Evolutionary conservation across 2,329 filamentous ascomycete species (phyloP).

Genomic region (Proliferodiscus dingleyae): DNA sequence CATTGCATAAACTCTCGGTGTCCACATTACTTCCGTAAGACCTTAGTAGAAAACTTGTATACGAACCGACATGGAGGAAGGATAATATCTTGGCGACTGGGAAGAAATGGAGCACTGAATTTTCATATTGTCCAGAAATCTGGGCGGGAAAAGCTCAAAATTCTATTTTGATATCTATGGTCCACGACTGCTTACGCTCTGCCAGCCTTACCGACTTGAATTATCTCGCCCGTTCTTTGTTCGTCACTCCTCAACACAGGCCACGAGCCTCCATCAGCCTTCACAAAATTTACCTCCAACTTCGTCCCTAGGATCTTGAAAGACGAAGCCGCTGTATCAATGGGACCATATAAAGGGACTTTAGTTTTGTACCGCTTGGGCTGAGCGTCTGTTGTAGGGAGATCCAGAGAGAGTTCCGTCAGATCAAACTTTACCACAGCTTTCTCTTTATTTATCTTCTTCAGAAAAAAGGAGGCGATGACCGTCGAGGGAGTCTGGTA

Average conservation of each 20-base stretch:
- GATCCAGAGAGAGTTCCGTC: constrained; percentile 65
- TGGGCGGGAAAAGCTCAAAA: no score
- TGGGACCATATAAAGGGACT: constrained; percentile 70
- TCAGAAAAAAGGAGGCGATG: constrained; percentile 89
- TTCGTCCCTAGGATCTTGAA: constrained; percentile 69
- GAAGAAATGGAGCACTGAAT: no score
- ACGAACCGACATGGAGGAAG: no score
- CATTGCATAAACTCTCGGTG: no score
- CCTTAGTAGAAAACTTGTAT: no score
- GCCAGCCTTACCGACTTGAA: constrained; percentile 82
- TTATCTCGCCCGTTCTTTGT: constrained; percentile 67
- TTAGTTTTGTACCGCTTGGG: constrained; percentile 72
- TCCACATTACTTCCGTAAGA: no score
- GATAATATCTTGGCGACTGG: not conserved
- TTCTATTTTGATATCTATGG: not conserved
- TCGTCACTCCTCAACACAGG: constrained; percentile 64
- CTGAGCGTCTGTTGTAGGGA: constrained; percentile 72
- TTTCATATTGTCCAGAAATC: no score
- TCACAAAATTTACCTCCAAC: constrained; percentile 60
- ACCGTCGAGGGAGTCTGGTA: constrained; percentile 86
- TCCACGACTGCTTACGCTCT: constrained; percentile 32
- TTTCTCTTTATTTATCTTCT: constrained; percentile 85
- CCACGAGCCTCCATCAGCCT: constrained; percentile 62
- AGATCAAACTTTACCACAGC: constrained; percentile 67
- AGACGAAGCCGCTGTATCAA: constrained; percentile 61